A percentile compares a stretch with the other conserved stretches of the same genome.
Evolutionary conservation across 345 rosid species (phyloP).

Genomic region (Adansonia digitata): DNA sequence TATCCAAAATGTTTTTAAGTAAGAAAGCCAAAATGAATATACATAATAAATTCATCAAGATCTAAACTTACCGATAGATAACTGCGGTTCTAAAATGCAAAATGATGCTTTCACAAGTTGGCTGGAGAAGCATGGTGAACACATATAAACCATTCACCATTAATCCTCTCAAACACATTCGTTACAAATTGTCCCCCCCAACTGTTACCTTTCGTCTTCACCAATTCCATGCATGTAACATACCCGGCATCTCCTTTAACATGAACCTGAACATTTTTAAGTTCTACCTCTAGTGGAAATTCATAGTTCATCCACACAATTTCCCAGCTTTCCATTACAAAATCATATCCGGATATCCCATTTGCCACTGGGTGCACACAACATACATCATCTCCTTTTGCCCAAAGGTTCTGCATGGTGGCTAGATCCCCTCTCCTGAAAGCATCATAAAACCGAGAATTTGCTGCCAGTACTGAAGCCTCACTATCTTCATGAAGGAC

Average conservation of each 20-base stretch:
- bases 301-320: conserved; percentile 84
- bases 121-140: conserved; percentile 87
- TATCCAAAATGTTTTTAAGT: not conserved
- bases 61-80: not conserved
- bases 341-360: conserved; percentile 71
- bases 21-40: no score
- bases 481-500: conserved; percentile 59
- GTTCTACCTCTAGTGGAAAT: conserved; percentile 68
- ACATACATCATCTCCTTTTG: conserved; percentile 51
- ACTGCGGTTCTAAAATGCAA: no score
- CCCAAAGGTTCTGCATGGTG: conserved; percentile 67
- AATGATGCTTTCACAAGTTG: conserved; percentile 50
- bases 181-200: conserved; percentile 94
- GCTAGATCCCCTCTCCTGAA: conserved; percentile 75
- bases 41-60: not conserved
- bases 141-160: conserved; percentile 69
- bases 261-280: conserved; percentile 61
- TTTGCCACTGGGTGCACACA: conserved; percentile 89
- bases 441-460: conserved; percentile 64
- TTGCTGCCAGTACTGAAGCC: conserved; percentile 59
- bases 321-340: conserved; percentile 90
- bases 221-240: conserved; percentile 71
- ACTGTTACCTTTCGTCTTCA: conserved; percentile 78
- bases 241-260: conserved; percentile 75
- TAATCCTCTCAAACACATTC: conserved; percentile 72